These are phyloP conservation scores for Mercurialis annua DNA, from an alignment of 345 rosid genomes.

Conservation along the genomic window DNA sequence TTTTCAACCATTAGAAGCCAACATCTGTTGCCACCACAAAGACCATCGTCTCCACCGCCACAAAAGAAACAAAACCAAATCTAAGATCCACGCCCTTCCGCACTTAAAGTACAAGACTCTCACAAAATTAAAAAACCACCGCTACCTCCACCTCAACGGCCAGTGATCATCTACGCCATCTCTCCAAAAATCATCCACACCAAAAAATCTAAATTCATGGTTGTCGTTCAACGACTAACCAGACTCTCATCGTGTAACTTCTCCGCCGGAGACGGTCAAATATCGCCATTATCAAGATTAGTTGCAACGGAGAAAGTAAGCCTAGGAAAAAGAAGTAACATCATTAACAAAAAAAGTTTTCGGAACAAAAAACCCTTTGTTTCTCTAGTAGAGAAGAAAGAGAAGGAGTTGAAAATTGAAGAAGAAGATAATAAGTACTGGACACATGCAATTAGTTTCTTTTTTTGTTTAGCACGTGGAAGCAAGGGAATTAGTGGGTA, in stretches of 20 bases:
- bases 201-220: constrained; percentile 58
- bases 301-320: constrained; percentile 72
- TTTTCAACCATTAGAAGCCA: too few species aligned
- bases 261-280: constrained; percentile 30
- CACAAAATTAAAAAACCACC: constrained; percentile 66
- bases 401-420: too few species aligned
- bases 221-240: constrained; percentile 83
- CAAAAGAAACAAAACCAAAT: constrained; percentile 45
- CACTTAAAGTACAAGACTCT: constrained; percentile 60
- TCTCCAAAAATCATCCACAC: constrained; percentile 81
- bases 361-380: too few species aligned
- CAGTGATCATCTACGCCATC: constrained; percentile 67
- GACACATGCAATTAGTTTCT: too few species aligned
- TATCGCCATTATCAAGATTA: constrained; percentile 78
- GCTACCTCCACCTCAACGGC: constrained; percentile 23
- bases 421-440: too few species aligned
- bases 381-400: too few species aligned
- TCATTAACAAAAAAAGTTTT: too few species aligned
- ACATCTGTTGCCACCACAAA: too few species aligned
- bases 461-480: too few species aligned
- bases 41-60: neutral
- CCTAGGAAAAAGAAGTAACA: constrained; percentile 41
- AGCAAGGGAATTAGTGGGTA: too few species aligned
- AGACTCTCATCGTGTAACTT: constrained; percentile 55
- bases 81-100: constrained; percentile 73